Evolutionary conservation across 78 protist species (phyloP).

Genomic region (Chrysochromulina tobinii): DNA sequence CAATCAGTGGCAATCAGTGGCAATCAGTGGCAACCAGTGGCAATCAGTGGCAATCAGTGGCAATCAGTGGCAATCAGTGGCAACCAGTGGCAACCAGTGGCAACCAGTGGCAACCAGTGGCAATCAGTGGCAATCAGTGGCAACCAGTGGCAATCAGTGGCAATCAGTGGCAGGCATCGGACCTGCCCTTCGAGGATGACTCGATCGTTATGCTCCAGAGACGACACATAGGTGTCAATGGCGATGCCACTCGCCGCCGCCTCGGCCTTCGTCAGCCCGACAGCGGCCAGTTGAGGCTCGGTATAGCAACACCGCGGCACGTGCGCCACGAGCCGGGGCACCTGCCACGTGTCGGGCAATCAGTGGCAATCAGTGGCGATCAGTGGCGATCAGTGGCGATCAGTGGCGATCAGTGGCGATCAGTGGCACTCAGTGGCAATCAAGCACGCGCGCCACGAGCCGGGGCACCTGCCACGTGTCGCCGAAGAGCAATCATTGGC

Average conservation of each 20-base stretch:
- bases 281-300: constrained; percentile 52
- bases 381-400: no score
- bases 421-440: not conserved
- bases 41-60: no score
- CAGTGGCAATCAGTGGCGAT: constrained; percentile 26
- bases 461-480: constrained; percentile 1
- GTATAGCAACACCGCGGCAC: constrained; percentile 72
- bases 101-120: no score
- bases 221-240: not conserved
- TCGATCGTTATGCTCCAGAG: constrained; percentile 59
- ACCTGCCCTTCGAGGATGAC: constrained; percentile 50
- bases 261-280: not conserved
- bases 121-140: no score
- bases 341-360: constrained; percentile 15
- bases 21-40: no score
- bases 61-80: no score
- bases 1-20: no score
- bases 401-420: no score
- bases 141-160: no score
- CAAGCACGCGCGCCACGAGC: not conserved
- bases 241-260: not conserved
- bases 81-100: no score
- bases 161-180: no score
- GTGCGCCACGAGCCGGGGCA: not conserved
- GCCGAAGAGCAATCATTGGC: constrained; percentile 50